Base-by-base conservation (phyloP, 2,329 filamentous ascomycete genomes). In the Colletotrichum orbiculare region DNA sequence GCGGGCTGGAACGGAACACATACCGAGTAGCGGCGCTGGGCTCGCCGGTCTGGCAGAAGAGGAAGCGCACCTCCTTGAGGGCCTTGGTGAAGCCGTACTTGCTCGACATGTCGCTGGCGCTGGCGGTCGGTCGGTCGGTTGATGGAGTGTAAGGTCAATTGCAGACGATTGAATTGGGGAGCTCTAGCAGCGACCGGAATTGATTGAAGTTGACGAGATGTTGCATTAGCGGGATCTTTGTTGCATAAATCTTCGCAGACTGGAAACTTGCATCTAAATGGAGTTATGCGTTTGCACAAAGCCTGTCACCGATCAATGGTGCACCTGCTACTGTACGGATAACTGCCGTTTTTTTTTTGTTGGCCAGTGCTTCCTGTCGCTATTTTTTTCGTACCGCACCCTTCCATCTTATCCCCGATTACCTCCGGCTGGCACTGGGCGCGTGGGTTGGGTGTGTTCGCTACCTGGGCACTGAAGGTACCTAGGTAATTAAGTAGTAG, bases 11-110 rank as follows among this genome's bases (percentile, higher is more conserved):
- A 25, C 25, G 25, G 34, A 17, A n/a, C 41, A 34, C 85, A 75
- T 84, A 97, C 96, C 96, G 90, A 69, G 92, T 91, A 69, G 93
- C 90, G 74, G 93, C 91, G 84, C 95, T 97, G 77, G 93, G 90
- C 77, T 97, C 91, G 70, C 91, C 92, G 57, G 93, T 94, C 82
- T 98, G 95, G 85, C 96, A 98, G 83, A 98, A 95, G 74, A 97
- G 87, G 83, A 99, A 99, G 77, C 96, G 92, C 78, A 99, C 87
- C 86, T 99, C 96, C 86, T 94, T 97, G 78, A 99, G 86, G 71
- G 89, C 84, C 79, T 93, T 91, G 72, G 89, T 87, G 82, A 99
- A 99, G 73, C 89, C 93, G 83, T 97, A 97, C 86, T 96, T 97
- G 81, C 87, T 85, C 72, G 94, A 93, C 96, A 98, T 58, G 71